Evolutionary conservation across 139 green algal species (phyloP), one percentile per base, ranked within the genome.

Genomic region (Micractinium conductrix): DNA sequence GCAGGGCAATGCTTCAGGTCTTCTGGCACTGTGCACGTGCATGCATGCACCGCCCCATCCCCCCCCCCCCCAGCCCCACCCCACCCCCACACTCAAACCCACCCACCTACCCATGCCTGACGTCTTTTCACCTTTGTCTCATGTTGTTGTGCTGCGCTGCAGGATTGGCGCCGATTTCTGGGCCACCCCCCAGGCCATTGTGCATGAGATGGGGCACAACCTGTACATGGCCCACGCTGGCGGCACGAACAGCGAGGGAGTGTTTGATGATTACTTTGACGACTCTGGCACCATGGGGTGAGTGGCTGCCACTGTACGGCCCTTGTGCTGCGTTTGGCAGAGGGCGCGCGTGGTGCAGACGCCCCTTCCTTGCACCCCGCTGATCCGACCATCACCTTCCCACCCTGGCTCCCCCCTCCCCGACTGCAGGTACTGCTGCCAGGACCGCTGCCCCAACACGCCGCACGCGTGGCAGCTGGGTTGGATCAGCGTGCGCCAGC

Each of bases 381-480:
- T 30, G 55, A 8, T 5, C 55, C 30, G 16, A 65, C 5, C 16
- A 8, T 30, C 55, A 8, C 30, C 30, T 5, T 30, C 16, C 16
- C 17, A 19, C 40, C 63, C 12, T 24, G 10, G 6, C 63, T 24
- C 63, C n/a, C 22, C n/a, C 63, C n/a, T 69, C 30, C 63, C 28
- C n/a, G n/a, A 71, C n/a, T 55, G 26, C 6, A 33, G 2, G 70
- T 71, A 82, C 76, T 82, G 76, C 76, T 82, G 76, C 76, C 28
- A 28, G 12, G 44, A 35, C 38, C 76, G 76, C 55, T 82, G 76
- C 76, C 58, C 40, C 76, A 82, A 72, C 58, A 53, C 62, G 10
- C 37, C 42, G 33, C 76, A 82, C 50, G 76, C 58, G 26, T 82
- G 76, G 76, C 76, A 82, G 76, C n/a, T 73, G 76, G 76, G 76